A percentile compares a stretch with the other conserved stretches of the same genome.
Conservation (phyloP, 2,329 filamentous ascomycete species). For the Alternaria arbusti region DNA sequence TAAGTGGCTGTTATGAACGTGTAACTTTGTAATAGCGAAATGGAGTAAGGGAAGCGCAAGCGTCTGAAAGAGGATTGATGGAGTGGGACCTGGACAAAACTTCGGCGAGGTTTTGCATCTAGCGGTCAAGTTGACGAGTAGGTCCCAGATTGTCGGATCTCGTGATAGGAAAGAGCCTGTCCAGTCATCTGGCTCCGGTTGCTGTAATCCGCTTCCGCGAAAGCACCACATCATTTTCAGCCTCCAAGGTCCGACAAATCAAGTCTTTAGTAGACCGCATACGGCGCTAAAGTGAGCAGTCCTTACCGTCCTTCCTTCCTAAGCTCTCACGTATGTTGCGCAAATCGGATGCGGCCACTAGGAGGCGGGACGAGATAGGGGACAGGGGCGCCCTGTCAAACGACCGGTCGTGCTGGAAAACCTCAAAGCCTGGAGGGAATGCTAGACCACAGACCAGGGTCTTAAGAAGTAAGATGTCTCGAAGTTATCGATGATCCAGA, state of each 20-base stretch:
- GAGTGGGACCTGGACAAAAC: constrained; percentile 18
- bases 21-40: constrained; percentile 7
- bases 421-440: neutral
- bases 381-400: constrained; percentile 7
- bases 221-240: constrained; percentile 30
- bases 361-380: constrained; percentile 5
- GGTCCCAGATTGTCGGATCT: constrained; percentile 14
- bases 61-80: constrained; percentile 12
- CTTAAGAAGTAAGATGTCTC: neutral
- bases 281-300: constrained; percentile 10
- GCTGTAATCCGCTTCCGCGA: constrained; percentile 36
- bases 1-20: constrained; percentile 5
- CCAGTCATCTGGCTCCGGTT: constrained; percentile 29
- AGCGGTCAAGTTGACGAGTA: constrained; percentile 6
- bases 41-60: constrained; percentile 19
- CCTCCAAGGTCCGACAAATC: constrained; percentile 23
- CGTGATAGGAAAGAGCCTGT: constrained; percentile 7
- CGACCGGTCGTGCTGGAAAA: neutral
- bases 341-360: constrained; percentile 20
- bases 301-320: constrained; percentile 1
- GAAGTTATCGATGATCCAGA: neutral
- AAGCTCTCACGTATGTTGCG: neutral
- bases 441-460: neutral
- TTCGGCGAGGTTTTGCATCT: constrained; percentile 21
- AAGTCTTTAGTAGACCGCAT: constrained; percentile 17